Base-by-base conservation (phyloP, 2,329 filamentous ascomycete species). In the Gnomoniopsis smithogilvyi region DNA sequence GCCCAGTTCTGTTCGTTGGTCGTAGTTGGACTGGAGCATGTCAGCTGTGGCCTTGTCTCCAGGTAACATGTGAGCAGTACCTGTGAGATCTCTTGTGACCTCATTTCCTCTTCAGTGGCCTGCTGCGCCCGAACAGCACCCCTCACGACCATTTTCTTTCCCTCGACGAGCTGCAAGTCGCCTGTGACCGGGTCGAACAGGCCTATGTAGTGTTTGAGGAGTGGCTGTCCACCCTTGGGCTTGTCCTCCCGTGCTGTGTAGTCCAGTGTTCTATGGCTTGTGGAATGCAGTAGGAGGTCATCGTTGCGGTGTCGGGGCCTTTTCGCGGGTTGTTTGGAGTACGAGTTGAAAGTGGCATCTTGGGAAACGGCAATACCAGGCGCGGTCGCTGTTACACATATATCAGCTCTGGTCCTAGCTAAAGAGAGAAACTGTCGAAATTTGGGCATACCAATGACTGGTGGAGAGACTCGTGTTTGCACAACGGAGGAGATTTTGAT, bases 1-100 rank as follows among this genome's bases (percentile, higher is more conserved):
- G 45, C 89, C 90, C 14, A 96, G 84, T 2, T 87, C 84, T 66
- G 86, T 87, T 65, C 84, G 84, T 68, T 83, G 82, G 30, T 88
- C 83, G 66, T 81, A 76, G 67, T 81, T 82, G 48, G 77, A 82
- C 84, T 87, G 71, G 64, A 69, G 65, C 41, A 65, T 54, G 26
- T 53, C 43, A 60, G 60, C 38, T 36, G 12, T 14, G 30, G 8
- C 17, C 21, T 6, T 8, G 17, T 55, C 7, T 2, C 21, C 11
- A 21, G 8, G 38, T 15, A 43, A 47, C 21, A 30, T 45, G 10
- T n/a, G 14, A 30, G 47, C 51, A 69, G 59, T 68, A 78, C 76
- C 68, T 73, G 71, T 62, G 74, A 72, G 49, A 65, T 63, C 64
- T 69, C 58, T 41, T 67, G 70, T 26, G 74, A 71, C 15, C 71